Percentiles rank a stretch among this genome's conserved stretches.
Evolutionary conservation across 106 monocot species (phyloP).

Genomic region (Acorus calamus): DNA sequence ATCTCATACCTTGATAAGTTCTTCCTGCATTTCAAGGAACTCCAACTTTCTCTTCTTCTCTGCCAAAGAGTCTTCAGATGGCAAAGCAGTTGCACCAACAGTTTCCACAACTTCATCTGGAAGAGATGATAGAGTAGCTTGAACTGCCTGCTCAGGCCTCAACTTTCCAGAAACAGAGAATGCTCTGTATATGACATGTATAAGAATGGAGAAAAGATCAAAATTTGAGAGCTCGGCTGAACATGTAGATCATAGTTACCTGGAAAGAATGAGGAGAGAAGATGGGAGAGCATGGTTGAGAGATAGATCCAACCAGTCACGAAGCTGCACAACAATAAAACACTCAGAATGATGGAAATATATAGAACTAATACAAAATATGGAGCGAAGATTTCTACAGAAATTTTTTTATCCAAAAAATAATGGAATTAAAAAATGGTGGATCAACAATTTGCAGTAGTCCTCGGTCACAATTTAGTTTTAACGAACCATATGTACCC

Average conservation of each 20-base stretch:
- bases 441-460: no score
- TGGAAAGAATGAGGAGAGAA: slow-evolving; percentile 90
- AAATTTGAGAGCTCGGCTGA: background rate
- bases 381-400: no score
- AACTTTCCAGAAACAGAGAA: slow-evolving; percentile 87
- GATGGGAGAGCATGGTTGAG: slow-evolving; percentile 82
- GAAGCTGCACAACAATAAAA: slow-evolving; percentile 30
- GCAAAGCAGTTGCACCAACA: slow-evolving; percentile 66
- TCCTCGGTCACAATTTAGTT: no score
- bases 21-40: slow-evolving; percentile 97
- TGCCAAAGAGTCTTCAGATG: slow-evolving; percentile 96
- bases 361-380: no score
- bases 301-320: slow-evolving; percentile 92
- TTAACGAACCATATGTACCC: no score
- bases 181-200: slow-evolving; percentile 29
- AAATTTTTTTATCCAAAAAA: no score
- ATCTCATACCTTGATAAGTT: slow-evolving; percentile 80
- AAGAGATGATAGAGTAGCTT: slow-evolving; percentile 86
- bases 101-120: slow-evolving; percentile 99
- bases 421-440: no score
- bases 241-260: slow-evolving; percentile 27
- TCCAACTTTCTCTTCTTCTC: slow-evolving; percentile 89
- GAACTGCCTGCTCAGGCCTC: slow-evolving; percentile 93
- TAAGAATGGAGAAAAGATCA: slow-evolving; percentile 2
- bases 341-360: no score